Percentiles rank a stretch among this genome's conserved stretches.
Conservation (phyloP, 2,329 filamentous ascomycete genomes). For the Diaporthe aspalathi region DNA sequence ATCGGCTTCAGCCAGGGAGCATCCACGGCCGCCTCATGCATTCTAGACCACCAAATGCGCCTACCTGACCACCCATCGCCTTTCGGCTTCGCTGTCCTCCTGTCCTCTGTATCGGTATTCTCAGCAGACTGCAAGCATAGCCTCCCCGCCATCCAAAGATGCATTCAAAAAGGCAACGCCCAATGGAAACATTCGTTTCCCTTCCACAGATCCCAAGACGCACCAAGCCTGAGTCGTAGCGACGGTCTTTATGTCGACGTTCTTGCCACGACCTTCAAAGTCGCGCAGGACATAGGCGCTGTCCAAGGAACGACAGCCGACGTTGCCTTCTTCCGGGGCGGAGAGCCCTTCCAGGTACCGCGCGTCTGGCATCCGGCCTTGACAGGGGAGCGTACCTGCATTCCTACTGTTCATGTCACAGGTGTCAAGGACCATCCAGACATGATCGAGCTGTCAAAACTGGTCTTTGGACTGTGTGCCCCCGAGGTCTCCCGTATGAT, state of each 20-base stretch:
- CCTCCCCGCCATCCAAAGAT: neutral
- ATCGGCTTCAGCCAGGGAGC: slow-evolving; percentile 24
- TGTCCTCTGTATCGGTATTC: slow-evolving; percentile 5
- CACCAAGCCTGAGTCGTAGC: no score
- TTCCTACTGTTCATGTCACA: slow-evolving; percentile 4
- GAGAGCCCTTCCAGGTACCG: neutral
- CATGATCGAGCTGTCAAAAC: neutral
- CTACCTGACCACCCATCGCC: neutral
- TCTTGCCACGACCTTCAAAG: neutral
- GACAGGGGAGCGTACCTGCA: neutral
- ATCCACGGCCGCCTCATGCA: neutral
- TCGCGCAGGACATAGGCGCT: neutral
- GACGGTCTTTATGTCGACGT: neutral
- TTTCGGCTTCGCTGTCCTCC: slow-evolving; percentile 9
- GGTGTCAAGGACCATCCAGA: neutral
- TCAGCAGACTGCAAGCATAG: neutral
- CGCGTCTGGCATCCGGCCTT: neutral
- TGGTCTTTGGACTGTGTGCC: neutral
- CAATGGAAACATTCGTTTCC: neutral
- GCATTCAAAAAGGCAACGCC: neutral
- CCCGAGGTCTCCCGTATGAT: neutral
- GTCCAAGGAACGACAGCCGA: no score
- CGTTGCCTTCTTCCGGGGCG: neutral
- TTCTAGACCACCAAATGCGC: neutral
- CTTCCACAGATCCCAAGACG: no score